Conservation (phyloP, 192 early-diverging fungal genomes). For the Endogone sp. region DNA sequence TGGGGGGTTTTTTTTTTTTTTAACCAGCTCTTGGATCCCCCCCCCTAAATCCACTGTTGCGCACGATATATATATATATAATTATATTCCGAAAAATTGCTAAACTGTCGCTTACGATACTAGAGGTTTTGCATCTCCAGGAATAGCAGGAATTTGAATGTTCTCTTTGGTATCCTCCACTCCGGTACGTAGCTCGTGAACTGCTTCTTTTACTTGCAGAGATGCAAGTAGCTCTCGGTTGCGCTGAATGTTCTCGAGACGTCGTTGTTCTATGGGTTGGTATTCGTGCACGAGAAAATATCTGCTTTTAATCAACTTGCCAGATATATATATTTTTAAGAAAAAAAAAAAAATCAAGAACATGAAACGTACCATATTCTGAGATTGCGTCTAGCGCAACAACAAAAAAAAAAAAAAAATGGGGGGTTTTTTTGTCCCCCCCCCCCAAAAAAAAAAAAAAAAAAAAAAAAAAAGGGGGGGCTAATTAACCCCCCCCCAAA, state of each 20-base stretch:
- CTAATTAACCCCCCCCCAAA: too few species aligned
- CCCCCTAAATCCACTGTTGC: too few species aligned
- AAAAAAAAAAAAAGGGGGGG: background rate
- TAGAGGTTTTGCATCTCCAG: background rate
- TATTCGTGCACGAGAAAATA: background rate
- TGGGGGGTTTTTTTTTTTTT: too few species aligned
- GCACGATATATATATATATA: too few species aligned
- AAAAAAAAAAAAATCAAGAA: too few species aligned
- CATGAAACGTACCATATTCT: background rate
- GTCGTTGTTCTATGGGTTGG: conserved; percentile 28
- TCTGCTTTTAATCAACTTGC: background rate
- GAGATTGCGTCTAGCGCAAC: background rate
- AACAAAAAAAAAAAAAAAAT: background rate
- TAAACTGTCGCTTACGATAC: background rate
- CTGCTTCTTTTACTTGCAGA: conserved; percentile 27
- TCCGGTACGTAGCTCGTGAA: background rate
- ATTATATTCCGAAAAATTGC: too few species aligned
- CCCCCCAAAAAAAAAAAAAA: too few species aligned
- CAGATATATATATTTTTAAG: too few species aligned
- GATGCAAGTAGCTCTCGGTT: conserved; percentile 56
- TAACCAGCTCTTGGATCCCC: too few species aligned
- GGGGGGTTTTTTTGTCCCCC: too few species aligned
- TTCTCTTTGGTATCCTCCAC: background rate
- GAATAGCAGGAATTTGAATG: background rate
- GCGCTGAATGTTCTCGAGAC: conserved; percentile 55